Evolutionary conservation across 306 rosid species (phyloP).

Genomic region (Carpinus fangiana): DNA sequence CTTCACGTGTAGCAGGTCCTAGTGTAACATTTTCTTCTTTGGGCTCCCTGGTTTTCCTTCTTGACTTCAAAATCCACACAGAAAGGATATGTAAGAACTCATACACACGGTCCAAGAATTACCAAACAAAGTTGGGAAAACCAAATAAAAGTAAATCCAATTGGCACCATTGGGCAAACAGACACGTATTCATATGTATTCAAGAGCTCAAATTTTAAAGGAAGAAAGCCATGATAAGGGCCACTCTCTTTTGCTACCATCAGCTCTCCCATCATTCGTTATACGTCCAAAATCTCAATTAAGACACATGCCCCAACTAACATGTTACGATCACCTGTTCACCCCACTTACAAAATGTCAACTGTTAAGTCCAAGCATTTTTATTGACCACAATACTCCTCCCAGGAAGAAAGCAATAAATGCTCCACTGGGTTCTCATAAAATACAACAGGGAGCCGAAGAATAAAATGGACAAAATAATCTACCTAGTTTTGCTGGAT

Average conservation of each 20-base stretch:
- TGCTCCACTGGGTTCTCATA: not conserved
- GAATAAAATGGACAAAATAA: no score
- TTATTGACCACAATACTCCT: not conserved
- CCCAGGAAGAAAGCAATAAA: not conserved
- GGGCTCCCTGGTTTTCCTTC: slow-evolving; percentile 51
- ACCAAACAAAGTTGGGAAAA: not conserved
- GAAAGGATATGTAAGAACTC: no score
- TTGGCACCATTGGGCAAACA: not conserved
- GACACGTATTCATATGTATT: not conserved
- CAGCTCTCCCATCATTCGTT: no score
- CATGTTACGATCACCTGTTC: not conserved
- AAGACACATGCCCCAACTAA: no score
- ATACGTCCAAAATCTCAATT: no score
- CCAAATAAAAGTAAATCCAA: not conserved
- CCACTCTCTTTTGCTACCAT: no score
- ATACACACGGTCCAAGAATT: not conserved
- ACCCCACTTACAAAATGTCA: not conserved
- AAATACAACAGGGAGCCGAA: not conserved
- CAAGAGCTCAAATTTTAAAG: not conserved
- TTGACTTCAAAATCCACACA: slow-evolving; percentile 28
- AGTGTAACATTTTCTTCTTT: slow-evolving; percentile 55
- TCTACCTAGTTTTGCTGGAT: not conserved
- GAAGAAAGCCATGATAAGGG: no score
- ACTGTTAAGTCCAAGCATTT: not conserved
- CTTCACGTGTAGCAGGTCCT: slow-evolving; percentile 47